Percentiles rank a stretch among this genome's conserved stretches.
phyloP scores from a whole-genome alignment of 441 rosid species.

The Biscutella laevigata region DNA sequence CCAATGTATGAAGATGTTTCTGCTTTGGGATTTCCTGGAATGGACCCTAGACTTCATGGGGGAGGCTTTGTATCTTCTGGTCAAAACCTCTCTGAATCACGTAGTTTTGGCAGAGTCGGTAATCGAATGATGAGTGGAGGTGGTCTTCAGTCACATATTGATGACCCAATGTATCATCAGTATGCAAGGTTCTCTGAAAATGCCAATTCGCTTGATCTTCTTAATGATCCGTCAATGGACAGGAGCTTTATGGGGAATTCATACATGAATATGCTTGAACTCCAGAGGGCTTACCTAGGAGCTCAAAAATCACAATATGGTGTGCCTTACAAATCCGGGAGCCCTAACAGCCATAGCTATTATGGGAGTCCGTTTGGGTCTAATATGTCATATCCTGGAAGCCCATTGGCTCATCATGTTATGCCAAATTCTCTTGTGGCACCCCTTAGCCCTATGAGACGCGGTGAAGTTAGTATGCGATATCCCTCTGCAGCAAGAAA shows the following conservation, averaged over 20 bases:
- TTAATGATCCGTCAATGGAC: constrained; percentile 43
- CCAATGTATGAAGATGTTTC: constrained; percentile 63
- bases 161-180: constrained; percentile 62
- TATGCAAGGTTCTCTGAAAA: constrained; percentile 39
- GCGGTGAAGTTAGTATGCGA: constrained; percentile 45
- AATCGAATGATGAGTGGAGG: constrained; percentile 37
- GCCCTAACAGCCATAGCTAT: constrained; percentile 51
- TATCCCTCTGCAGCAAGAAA: constrained; percentile 48
- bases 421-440: constrained; percentile 51
- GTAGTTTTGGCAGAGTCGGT: constrained; percentile 36
- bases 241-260: constrained; percentile 46
- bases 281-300: constrained; percentile 64
- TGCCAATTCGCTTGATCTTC: constrained; percentile 34
- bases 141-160: constrained; percentile 47
- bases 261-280: constrained; percentile 51
- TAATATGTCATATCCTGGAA: constrained; percentile 67
- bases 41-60: constrained; percentile 56
- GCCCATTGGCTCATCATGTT: constrained; percentile 48
- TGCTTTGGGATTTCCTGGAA: constrained; percentile 51
- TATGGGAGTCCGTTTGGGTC: constrained; percentile 52
- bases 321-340: constrained; percentile 43
- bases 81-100: constrained; percentile 42
- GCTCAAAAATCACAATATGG: constrained; percentile 59
- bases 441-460: constrained; percentile 63
- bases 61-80: constrained; percentile 43